Percentiles rank a stretch among this genome's conserved stretches.
Conservation (phyloP, 139 green algal species). For the Edaphochlamys debaryana region DNA sequence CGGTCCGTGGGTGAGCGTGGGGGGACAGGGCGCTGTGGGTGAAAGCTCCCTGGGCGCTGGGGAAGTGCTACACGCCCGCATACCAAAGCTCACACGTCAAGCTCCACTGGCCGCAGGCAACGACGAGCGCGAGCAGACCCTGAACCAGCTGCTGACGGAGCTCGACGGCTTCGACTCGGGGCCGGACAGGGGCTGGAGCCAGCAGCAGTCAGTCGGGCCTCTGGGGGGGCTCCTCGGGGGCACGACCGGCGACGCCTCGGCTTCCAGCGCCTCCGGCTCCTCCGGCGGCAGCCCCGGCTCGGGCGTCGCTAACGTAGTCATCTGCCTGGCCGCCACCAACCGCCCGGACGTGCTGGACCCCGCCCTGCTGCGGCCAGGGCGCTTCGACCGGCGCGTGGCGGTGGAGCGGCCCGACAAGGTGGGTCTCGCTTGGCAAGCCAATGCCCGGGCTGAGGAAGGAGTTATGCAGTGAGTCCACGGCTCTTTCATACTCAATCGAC, state of each 20-base stretch:
- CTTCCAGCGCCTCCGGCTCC: slow-evolving; percentile 83
- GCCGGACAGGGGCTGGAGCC: background rate
- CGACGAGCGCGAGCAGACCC: slow-evolving; percentile 93
- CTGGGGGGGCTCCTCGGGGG: background rate
- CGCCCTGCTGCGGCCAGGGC: slow-evolving; percentile 82
- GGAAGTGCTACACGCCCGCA: no score
- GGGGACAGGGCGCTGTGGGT: background rate
- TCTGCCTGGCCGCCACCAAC: slow-evolving; percentile 91
- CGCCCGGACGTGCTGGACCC: slow-evolving; percentile 89
- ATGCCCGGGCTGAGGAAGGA: no score
- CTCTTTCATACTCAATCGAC: no score
- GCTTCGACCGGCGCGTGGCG: slow-evolving; percentile 85
- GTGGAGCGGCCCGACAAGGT: slow-evolving; percentile 83
- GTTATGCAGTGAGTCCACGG: no score
- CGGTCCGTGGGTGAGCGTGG: slow-evolving; percentile 53
- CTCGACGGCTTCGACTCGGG: slow-evolving; percentile 90
- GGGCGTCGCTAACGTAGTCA: slow-evolving; percentile 63
- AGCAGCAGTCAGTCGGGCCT: background rate
- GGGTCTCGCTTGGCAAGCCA: no score
- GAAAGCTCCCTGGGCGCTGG: background rate
- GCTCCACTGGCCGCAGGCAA: slow-evolving; percentile 79
- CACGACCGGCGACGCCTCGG: background rate
- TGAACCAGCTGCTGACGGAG: slow-evolving; percentile 91
- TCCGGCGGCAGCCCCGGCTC: background rate
- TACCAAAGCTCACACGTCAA: no score